A percentile compares a stretch with the other conserved stretches of the same genome.
Evolutionary conservation across 805 yeast species (phyloP).

Genomic region (Ogataea pignaliae): DNA sequence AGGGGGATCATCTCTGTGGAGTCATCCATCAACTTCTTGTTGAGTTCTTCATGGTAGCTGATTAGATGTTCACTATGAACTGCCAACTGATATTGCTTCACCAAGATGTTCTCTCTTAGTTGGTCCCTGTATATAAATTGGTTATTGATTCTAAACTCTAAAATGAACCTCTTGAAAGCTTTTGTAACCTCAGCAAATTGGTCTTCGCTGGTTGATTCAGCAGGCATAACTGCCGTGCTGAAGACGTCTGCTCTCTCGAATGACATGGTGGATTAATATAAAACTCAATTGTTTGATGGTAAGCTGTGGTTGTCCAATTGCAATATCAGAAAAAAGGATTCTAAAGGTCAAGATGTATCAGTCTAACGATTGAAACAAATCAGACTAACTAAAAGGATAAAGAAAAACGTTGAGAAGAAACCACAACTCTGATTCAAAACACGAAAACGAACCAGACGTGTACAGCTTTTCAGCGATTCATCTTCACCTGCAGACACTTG

Average conservation of each 20-base stretch:
- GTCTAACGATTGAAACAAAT: too few species aligned
- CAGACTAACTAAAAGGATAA: too few species aligned
- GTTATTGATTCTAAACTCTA: slow-evolving; percentile 80
- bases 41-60: slow-evolving; percentile 83
- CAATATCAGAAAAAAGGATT: too few species aligned
- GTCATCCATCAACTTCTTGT: slow-evolving; percentile 76
- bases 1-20: slow-evolving; percentile 86
- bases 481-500: slow-evolving; percentile 1
- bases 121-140: slow-evolving; percentile 88
- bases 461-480: too few species aligned
- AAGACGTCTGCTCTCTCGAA: slow-evolving; percentile 69
- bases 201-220: slow-evolving; percentile 63
- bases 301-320: too few species aligned
- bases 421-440: too few species aligned
- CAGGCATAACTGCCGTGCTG: slow-evolving; percentile 83
- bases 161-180: slow-evolving; percentile 75
- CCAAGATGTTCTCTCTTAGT: slow-evolving; percentile 77
- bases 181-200: slow-evolving; percentile 64
- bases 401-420: too few species aligned
- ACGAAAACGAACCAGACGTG: too few species aligned
- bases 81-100: slow-evolving; percentile 64
- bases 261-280: slow-evolving; percentile 50
- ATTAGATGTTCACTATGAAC: slow-evolving; percentile 83
- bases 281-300: too few species aligned
- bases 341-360: too few species aligned